phyloP scores from a whole-genome alignment of 2,329 filamentous ascomycete species.

The Fusarium heterosporum region DNA sequence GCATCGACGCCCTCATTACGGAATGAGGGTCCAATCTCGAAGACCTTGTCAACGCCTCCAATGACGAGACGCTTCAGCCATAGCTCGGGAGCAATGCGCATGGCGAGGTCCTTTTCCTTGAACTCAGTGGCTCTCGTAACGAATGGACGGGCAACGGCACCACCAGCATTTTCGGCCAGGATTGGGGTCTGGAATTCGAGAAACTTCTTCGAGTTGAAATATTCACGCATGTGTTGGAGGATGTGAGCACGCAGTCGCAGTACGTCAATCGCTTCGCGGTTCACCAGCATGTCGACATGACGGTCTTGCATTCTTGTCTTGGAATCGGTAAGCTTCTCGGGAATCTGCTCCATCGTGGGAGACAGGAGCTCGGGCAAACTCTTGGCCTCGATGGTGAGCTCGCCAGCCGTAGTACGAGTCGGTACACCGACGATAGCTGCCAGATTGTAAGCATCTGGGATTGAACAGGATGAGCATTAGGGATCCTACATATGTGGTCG shows the following conservation, averaged over 20 bases:
- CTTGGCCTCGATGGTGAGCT: conserved; percentile 78
- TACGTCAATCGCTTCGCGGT: conserved; percentile 73
- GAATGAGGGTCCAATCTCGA: conserved; percentile 93
- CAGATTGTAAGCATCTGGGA: conserved; percentile 45
- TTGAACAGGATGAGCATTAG: conserved; percentile 32
- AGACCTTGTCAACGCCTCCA: conserved; percentile 88
- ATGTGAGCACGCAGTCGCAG: conserved; percentile 80
- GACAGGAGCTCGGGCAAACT: conserved; percentile 78
- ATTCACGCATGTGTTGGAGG: conserved; percentile 78
- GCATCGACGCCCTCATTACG: conserved; percentile 92
- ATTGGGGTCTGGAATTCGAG: conserved; percentile 93
- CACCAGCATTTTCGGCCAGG: conserved; percentile 83
- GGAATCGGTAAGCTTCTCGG: conserved; percentile 74
- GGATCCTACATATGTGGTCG: conserved; percentile 81
- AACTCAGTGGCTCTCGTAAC: conserved; percentile 83
- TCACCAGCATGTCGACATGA: conserved; percentile 88
- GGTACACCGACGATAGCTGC: conserved; percentile 77
- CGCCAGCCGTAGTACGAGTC: conserved; percentile 75
- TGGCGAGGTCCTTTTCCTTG: conserved; percentile 74
- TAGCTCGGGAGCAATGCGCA: conserved; percentile 92
- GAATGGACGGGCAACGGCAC: conserved; percentile 89
- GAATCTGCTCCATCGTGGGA: conserved; percentile 83
- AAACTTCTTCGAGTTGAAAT: conserved; percentile 78
- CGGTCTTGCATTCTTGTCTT: conserved; percentile 81
- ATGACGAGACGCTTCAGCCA: conserved; percentile 94